Evolutionary conservation across 1,284 basidiomycete genomes (phyloP), one percentile per base, ranked within the genome.

Genomic region (Leccinum fallax): DNA sequence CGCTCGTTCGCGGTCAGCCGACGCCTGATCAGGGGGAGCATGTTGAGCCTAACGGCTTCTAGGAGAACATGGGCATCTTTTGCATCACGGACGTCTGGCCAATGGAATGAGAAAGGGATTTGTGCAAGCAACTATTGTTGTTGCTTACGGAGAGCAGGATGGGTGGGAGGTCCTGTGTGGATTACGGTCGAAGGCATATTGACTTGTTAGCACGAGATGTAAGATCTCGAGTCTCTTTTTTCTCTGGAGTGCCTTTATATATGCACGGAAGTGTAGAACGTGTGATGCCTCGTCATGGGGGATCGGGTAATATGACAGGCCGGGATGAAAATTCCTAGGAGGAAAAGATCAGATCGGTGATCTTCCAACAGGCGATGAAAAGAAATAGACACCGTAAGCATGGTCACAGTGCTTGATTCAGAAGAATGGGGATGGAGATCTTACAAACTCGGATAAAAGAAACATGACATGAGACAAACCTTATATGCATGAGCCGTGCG

Each of bases 21-120:
- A 28, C 88, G 83, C 62, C 82, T 88, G 63, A 92, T 85, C 56
- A 92, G 77, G 4, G 90, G 90, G 38, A 92, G 78, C 53, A 88
- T 77, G 63, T 85, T 85, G 58, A 85, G 81, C 28, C 90, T 81
- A 59, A 92, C 90, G 10, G 90, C 90, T 72, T 92, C 90, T 53
- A 92, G 81, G 49, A 92, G 77, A 57, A 88, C 86, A 66, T 86
- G 82, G 3, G 89, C 88, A 71, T 86, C 83, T 30, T 83, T 82
- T n/a, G 88, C 88, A 73, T 86, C 83, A 24, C 89, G 84, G 43
- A 92, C 83, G 70, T 91, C 90, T 92, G 61, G 46, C 3, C 6
- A 36, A 53, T 61, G 64, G n/a, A 69, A 67, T 66, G 59, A 66
- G 58, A 54, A 52, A 11, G 21, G 13, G 38, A 52, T 52, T 30